Conservation (phyloP, 257 asterid species). For the Buddleja alternifolia region DNA sequence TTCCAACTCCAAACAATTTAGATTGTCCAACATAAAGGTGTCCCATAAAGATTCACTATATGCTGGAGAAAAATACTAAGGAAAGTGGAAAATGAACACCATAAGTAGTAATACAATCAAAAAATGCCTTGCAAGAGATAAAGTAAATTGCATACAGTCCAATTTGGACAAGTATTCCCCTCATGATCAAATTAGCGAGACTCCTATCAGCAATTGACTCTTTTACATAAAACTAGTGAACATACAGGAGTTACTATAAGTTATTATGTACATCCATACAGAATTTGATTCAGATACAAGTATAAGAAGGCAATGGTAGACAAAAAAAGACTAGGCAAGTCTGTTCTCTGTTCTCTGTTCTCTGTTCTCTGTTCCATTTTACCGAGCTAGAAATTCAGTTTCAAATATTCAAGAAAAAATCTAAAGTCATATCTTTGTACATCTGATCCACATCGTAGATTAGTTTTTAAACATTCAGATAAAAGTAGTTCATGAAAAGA, state of each 20-base stretch:
- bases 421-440: neutral
- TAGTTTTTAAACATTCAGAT: neutral
- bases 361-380: too few relatives aligned
- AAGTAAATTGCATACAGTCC: slow-evolving; percentile 2
- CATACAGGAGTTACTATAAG: neutral
- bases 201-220: neutral
- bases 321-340: neutral
- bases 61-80: slow-evolving; percentile 26
- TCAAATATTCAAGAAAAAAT: slow-evolving; percentile 3
- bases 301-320: neutral
- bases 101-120: neutral
- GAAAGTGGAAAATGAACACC: slow-evolving; percentile 1
- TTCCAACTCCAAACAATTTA: slow-evolving; percentile 29
- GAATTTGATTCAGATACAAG: neutral
- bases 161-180: neutral
- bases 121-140: neutral
- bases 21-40: slow-evolving; percentile 26
- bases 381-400: neutral
- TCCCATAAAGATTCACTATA: slow-evolving; percentile 2
- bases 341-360: neutral
- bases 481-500: neutral
- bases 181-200: neutral
- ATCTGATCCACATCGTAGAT: neutral
- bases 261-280: neutral
- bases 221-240: neutral